Percentiles rank a stretch among this genome's conserved stretches.
Conservation (phyloP, 345 rosid species). For the Fremontodendron californicum region DNA sequence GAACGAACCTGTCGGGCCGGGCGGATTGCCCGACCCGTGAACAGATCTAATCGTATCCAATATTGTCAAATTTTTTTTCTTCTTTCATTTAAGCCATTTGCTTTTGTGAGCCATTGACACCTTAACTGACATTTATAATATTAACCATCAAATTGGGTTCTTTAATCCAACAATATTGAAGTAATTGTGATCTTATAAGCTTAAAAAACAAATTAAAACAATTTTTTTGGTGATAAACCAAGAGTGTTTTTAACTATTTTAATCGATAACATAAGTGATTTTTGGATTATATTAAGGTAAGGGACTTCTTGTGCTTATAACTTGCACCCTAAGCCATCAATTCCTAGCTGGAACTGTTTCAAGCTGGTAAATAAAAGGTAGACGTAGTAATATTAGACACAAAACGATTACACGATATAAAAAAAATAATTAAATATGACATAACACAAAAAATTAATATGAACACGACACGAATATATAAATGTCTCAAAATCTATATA, state of each 20-base stretch:
- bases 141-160: neutral
- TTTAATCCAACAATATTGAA: neutral
- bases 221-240: neutral
- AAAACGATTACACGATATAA: too few relatives aligned
- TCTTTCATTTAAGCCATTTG: constrained; percentile 10
- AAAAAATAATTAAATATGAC: too few relatives aligned
- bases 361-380: too few relatives aligned
- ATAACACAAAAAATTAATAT: too few relatives aligned
- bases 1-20: too few relatives aligned
- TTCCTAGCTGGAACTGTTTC: neutral
- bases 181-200: neutral
- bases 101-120: neutral
- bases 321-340: neutral
- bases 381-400: too few relatives aligned
- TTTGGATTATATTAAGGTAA: neutral
- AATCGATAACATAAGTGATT: neutral
- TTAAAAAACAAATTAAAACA: neutral
- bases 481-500: too few relatives aligned
- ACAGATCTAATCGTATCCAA: too few relatives aligned
- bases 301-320: neutral
- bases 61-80: too few relatives aligned
- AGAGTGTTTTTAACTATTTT: neutral
- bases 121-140: neutral
- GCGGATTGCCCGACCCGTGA: too few relatives aligned
- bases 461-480: too few relatives aligned